Base-by-base conservation (phyloP, 2,329 filamentous ascomycete genomes). In the Colletotrichum kahawae region DNA sequence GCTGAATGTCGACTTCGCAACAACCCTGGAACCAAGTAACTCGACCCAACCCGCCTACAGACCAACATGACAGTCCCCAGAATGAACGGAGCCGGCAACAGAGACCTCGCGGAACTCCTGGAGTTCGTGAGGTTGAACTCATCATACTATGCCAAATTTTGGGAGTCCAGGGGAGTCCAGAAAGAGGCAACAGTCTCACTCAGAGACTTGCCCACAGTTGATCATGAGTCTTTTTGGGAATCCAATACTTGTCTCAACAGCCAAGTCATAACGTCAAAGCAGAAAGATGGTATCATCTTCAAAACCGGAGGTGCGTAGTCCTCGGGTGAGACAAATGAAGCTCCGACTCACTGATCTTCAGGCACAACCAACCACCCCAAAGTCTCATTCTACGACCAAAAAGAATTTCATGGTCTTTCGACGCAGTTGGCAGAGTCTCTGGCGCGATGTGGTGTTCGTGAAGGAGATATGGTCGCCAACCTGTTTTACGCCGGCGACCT, bases 401-500 rank as follows among this genome's bases (percentile, higher is more conserved):
- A 48, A 7, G 72, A 75, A 38, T 36, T 75, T 5, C 69, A 72
- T 29, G 34, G 63, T 7, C n/a, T 75, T 10, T 75, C 72, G 4
- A n/a, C 21, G 5, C 69, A 75, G 14, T 43, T 75, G 6, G 72
- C 72, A 13, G 72, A 75, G 63, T 63, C 63, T 14, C 31, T 75
- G 2, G 43, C 21, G 9, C 69, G 72, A 29, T 75, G 72, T 7
- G 63, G 69, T 13, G 72, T 75, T 18, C 24, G 34, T 8, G 63
- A 34, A 31, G 72, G 69, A 1, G 72, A 75, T 63, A 60, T 72
- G 60, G 69, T 75, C 2, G 69, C 69, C 62, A 75, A 75, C 18
- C 34, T 75, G 4, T 72, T 75, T n/a, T 75, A 72, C 48, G 72
- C 72, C 13, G 69, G 72, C 21, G 72, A 75, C 48, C 69, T 75